Percentiles rank a stretch among this genome's conserved stretches.
Conservation (phyloP, 2,329 filamentous ascomycete genomes). For the Macroventuria anomochaeta region DNA sequence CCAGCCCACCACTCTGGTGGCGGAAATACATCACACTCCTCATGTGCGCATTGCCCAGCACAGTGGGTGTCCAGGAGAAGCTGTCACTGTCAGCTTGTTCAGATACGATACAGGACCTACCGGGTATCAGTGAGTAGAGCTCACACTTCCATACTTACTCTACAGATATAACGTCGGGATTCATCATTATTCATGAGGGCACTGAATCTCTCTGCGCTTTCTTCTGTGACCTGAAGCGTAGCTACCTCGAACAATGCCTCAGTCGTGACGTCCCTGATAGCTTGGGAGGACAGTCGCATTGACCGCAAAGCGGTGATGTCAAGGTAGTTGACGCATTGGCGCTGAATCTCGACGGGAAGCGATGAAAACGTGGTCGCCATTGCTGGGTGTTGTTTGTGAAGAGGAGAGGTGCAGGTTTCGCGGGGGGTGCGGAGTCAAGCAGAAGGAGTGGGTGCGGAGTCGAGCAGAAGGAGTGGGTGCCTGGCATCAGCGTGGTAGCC, state of each 20-base stretch:
- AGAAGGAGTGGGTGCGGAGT: background rate
- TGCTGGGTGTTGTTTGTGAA: background rate
- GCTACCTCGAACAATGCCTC: constrained; percentile 6
- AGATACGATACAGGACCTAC: no score
- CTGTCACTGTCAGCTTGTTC: background rate
- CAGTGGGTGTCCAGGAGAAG: background rate
- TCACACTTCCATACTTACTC: background rate
- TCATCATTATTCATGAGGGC: background rate
- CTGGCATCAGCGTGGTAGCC: constrained; percentile 6
- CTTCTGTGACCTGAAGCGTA: background rate
- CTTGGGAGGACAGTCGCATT: background rate
- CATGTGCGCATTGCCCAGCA: background rate
- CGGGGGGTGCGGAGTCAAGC: background rate
- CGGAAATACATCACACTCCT: background rate
- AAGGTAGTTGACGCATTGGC: constrained; percentile 25
- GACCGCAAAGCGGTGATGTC: constrained; percentile 2
- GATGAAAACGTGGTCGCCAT: background rate
- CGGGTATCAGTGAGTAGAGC: background rate
- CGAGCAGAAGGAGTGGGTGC: background rate
- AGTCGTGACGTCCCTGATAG: background rate
- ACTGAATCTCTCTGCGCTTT: background rate
- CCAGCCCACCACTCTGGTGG: background rate
- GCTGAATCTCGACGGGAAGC: constrained; percentile 30
- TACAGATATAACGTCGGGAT: background rate
- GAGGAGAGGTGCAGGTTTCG: background rate